Percentiles rank a stretch among this genome's conserved stretches.
Evolutionary conservation across 441 rosid genomes (phyloP).

Genomic region (Viola pubescens): DNA sequence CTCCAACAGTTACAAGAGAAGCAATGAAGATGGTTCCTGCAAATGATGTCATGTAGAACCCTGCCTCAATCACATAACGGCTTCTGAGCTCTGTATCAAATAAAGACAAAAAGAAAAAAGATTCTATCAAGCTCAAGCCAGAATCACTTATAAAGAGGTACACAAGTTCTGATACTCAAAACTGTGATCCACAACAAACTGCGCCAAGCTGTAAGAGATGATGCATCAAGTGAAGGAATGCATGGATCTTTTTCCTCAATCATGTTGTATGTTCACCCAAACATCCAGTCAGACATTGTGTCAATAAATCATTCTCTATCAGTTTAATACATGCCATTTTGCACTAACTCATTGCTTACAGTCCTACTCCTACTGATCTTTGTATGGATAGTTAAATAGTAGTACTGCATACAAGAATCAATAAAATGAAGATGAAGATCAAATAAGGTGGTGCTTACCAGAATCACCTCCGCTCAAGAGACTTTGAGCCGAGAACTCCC

Average conservation of each 20-base stretch:
- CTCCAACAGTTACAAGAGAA: constrained; percentile 49
- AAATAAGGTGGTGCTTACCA: constrained; percentile 34
- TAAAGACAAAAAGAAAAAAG: constrained; percentile 6
- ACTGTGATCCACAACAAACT: background rate
- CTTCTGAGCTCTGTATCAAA: constrained; percentile 48
- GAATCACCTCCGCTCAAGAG: constrained; percentile 63
- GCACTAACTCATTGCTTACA: too few relatives aligned
- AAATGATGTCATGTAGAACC: constrained; percentile 73
- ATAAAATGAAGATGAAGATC: background rate
- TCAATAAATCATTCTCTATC: too few relatives aligned
- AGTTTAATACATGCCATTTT: too few relatives aligned
- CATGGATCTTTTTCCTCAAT: too few relatives aligned
- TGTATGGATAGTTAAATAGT: background rate
- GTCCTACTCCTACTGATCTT: background rate
- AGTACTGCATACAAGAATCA: background rate
- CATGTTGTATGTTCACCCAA: too few relatives aligned
- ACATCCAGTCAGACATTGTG: too few relatives aligned
- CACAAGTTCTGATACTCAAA: background rate
- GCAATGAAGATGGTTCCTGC: constrained; percentile 63
- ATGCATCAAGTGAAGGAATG: background rate
- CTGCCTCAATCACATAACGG: constrained; percentile 41
- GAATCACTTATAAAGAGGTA: background rate
- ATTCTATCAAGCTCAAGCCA: background rate
- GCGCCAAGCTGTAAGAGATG: background rate
- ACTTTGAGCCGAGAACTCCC: constrained; percentile 49